A percentile compares a stretch with the other conserved stretches of the same genome.
These are phyloP conservation scores for Cucurbita maxima DNA, from an alignment of 306 rosid genomes.

Conservation along the genomic window DNA sequence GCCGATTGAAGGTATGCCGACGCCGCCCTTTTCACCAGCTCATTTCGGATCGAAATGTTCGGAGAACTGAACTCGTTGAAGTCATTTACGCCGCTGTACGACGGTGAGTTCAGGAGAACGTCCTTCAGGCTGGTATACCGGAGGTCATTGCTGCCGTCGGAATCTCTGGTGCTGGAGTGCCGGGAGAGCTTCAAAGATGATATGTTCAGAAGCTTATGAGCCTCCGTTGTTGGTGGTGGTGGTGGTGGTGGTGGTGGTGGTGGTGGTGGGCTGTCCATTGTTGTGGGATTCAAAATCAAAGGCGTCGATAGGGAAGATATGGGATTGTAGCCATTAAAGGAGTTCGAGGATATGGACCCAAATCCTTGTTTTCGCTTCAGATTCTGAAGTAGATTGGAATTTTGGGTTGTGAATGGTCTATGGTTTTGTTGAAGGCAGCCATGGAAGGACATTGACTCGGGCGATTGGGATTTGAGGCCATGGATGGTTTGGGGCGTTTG, in stretches of 20 bases:
- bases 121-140: slow-evolving; percentile 65
- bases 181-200: slow-evolving; percentile 14
- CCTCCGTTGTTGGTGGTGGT: slow-evolving; percentile 22
- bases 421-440: neutral
- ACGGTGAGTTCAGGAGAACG: slow-evolving; percentile 25
- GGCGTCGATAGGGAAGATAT: neutral
- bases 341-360: neutral
- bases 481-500: neutral
- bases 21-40: slow-evolving; percentile 51
- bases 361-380: neutral
- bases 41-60: slow-evolving; percentile 33
- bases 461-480: neutral
- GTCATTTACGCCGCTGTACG: slow-evolving; percentile 10
- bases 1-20: slow-evolving; percentile 52
- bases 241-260: neutral
- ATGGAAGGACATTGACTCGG: neutral
- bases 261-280: slow-evolving; percentile 15
- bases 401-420: neutral
- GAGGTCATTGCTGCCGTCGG: slow-evolving; percentile 13
- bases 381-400: neutral
- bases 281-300: neutral
- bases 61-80: slow-evolving; percentile 30
- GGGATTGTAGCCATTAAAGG: slow-evolving; percentile 7
- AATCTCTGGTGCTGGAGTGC: slow-evolving; percentile 8
- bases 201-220: slow-evolving; percentile 4